Evolutionary conservation across 345 rosid genomes (phyloP), one percentile per base, ranked within the genome.

Genomic region (Dovyalis caffra): DNA sequence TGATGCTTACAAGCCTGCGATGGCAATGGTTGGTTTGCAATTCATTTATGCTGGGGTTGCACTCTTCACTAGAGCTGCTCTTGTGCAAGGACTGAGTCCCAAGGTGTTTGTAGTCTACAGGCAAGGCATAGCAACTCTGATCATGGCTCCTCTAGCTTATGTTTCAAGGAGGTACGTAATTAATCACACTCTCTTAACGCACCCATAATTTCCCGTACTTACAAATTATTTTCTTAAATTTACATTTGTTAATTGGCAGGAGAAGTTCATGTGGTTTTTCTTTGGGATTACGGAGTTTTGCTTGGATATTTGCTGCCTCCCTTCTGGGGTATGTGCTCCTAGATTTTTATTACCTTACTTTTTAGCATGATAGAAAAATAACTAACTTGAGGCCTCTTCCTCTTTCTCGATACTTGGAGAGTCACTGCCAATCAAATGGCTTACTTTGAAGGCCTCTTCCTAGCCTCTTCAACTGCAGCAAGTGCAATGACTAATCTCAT

Each of bases 391-490:
- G n/a, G n/a, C n/a, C n/a, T n/a, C n/a, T n/a, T n/a, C n/a, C n/a
- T n/a, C n/a, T n/a, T n/a, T n/a, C n/a, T n/a, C n/a, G n/a, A n/a
- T n/a, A n/a, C n/a, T 70, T 43, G 63, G 72, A 80, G 88, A 1
- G 79, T 85, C 6, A 83, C 85, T 6, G 75, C 56, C 37, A 80
- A 74, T 64, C 87, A 84, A 71, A 84, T 76, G 43, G 78, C 82
- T 29, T 84, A 86, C 31, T 86, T 82, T 51, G 83, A 84, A 56
- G 87, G 89, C 37, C 47, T 86, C 2, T 74, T 76, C 75, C 66
- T 84, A 31, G 75, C 86, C 16, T 86, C 86, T 38, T 69, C 87
- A 16, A 79, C 89, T 2, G 64, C 37, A 2, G 86, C 85, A 35
- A 82, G 80, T 69, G 78, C 86, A 61, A 76, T 75, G 79, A 74